Evolutionary conservation across 306 rosid species (phyloP).

Genomic region (Rosa rugosa): DNA sequence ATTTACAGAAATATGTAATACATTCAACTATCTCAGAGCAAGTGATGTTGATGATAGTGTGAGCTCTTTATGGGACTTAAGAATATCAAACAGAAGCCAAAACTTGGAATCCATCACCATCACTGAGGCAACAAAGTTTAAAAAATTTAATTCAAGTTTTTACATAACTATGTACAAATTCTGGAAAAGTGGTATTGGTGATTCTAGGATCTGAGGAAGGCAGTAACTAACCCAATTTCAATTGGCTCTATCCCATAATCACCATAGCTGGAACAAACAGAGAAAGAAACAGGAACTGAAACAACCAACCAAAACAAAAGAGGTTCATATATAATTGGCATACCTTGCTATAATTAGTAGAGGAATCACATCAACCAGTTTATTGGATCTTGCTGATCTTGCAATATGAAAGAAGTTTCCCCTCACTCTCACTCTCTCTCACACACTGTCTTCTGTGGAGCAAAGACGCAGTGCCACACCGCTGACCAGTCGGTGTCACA

Average conservation of each 20-base stretch:
- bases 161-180: not conserved
- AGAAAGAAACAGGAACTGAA: not conserved
- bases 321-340: not conserved
- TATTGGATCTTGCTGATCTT: conserved; percentile 10
- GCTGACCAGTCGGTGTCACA: too few species aligned
- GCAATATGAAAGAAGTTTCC: too few species aligned
- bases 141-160: not conserved
- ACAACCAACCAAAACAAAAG: too few species aligned
- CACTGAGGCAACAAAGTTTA: not conserved
- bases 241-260: not conserved
- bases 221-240: conserved; percentile 1
- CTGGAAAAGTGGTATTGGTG: not conserved
- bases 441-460: too few species aligned
- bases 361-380: not conserved
- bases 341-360: not conserved
- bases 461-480: too few species aligned
- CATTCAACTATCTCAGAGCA: too few species aligned
- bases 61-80: too few species aligned
- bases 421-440: too few species aligned
- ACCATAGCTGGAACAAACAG: not conserved
- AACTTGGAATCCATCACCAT: too few species aligned
- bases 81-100: too few species aligned
- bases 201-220: conserved; percentile 9
- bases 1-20: too few species aligned
- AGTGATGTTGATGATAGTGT: too few species aligned